These are phyloP conservation scores for Fusarium sp. DNA, from an alignment of 2,329 filamentous ascomycete species.

Conservation along the genomic window DNA sequence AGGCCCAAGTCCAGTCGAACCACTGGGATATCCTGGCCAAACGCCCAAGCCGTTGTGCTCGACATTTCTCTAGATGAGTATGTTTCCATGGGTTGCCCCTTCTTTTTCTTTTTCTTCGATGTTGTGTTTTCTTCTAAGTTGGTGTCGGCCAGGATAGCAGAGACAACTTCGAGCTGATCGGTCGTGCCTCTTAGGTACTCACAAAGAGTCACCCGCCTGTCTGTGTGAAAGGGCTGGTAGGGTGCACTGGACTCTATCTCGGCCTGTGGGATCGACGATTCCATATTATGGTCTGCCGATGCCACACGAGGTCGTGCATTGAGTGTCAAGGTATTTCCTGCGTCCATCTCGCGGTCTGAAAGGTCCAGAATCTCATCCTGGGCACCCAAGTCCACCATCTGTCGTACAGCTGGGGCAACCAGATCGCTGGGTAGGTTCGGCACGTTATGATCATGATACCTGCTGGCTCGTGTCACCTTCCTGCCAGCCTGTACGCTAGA, in stretches of 20 bases:
- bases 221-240: slow-evolving; percentile 96
- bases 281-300: slow-evolving; percentile 60
- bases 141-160: slow-evolving; percentile 55
- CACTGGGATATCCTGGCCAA: slow-evolving; percentile 65
- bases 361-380: slow-evolving; percentile 67
- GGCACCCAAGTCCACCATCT: slow-evolving; percentile 61
- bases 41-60: slow-evolving; percentile 62
- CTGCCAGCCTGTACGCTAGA: slow-evolving; percentile 65
- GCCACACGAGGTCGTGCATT: slow-evolving; percentile 54
- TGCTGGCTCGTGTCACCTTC: slow-evolving; percentile 64
- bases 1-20: slow-evolving; percentile 66
- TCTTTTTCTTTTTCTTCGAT: slow-evolving; percentile 53
- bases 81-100: slow-evolving; percentile 44
- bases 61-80: slow-evolving; percentile 28
- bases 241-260: slow-evolving; percentile 97
- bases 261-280: slow-evolving; percentile 76
- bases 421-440: slow-evolving; percentile 70
- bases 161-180: slow-evolving; percentile 51
- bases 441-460: slow-evolving; percentile 74
- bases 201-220: slow-evolving; percentile 82
- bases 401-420: slow-evolving; percentile 66
- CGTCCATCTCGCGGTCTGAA: slow-evolving; percentile 63
- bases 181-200: slow-evolving; percentile 62
- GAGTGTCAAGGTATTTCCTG: slow-evolving; percentile 64
- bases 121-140: slow-evolving; percentile 54